Conservation (phyloP, 768 basidiomycete genomes). For the Leucocoprinus leucothites region DNA sequence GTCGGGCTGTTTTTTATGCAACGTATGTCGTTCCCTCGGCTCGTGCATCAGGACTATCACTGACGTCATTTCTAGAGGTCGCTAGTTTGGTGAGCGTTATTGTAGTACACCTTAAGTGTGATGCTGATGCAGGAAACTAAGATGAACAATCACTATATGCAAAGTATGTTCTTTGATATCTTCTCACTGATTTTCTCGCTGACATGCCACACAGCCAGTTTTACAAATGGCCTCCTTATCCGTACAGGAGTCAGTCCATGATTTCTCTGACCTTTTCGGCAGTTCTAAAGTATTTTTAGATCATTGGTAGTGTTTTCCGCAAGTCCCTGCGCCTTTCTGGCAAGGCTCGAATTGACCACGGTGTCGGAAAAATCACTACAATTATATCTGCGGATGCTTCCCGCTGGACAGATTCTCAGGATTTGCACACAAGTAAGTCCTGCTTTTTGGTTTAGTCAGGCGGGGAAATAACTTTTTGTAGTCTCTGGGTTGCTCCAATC, state of each 20-base stretch:
- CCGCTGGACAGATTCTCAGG: slow-evolving; percentile 49
- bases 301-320: slow-evolving; percentile 51
- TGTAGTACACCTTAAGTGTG: background rate
- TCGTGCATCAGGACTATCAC: background rate
- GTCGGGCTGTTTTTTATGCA: slow-evolving; percentile 61
- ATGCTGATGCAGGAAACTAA: slow-evolving; percentile 11
- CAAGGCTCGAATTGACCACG: slow-evolving; percentile 52
- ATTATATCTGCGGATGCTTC: slow-evolving; percentile 66
- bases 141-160: slow-evolving; percentile 45
- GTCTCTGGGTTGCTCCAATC: slow-evolving; percentile 60
- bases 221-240: slow-evolving; percentile 45
- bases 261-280: background rate
- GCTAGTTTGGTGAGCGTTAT: slow-evolving; percentile 36
- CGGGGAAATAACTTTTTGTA: slow-evolving; percentile 18
- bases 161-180: slow-evolving; percentile 23
- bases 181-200: background rate
- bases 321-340: slow-evolving; percentile 69
- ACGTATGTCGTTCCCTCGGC: slow-evolving; percentile 29
- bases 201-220: slow-evolving; percentile 28
- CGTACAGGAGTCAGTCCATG: slow-evolving; percentile 40
- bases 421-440: slow-evolving; percentile 38
- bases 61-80: slow-evolving; percentile 25
- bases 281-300: slow-evolving; percentile 17
- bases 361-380: slow-evolving; percentile 65
- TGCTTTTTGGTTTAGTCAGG: background rate